These are phyloP conservation scores for Brassica carinata DNA, from an alignment of 345 rosid genomes.

Conservation along the genomic window DNA sequence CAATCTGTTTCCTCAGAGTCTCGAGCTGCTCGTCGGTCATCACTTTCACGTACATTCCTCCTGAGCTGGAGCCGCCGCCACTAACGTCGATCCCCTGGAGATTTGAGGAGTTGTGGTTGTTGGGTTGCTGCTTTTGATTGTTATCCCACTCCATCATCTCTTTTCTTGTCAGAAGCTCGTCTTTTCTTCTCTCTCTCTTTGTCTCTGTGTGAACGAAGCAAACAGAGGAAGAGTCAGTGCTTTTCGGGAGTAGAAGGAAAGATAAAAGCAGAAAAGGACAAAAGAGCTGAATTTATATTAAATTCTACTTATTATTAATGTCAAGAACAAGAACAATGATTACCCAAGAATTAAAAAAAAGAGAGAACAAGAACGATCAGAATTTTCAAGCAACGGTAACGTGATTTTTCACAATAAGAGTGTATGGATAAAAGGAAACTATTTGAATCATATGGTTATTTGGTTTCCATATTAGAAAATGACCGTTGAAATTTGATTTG, in stretches of 20 bases:
- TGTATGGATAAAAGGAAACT: conserved; percentile 10
- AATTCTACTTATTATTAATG: neutral
- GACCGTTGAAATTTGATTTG: conserved; percentile 20
- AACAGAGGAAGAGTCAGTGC: conserved; percentile 43
- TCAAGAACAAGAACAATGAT: neutral
- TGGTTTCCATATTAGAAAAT: neutral
- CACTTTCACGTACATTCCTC: conserved; percentile 77
- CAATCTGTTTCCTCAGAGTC: conserved; percentile 90
- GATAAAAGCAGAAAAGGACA: conserved; percentile 42
- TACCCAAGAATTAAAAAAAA: no score
- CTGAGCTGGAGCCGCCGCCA: conserved; percentile 38
- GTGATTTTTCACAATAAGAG: conserved; percentile 11
- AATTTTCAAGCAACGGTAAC: conserved; percentile 2
- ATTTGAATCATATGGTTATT: conserved; percentile 11
- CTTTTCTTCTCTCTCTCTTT: neutral
- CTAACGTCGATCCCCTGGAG: conserved; percentile 37
- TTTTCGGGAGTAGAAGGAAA: conserved; percentile 43
- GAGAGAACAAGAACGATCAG: neutral
- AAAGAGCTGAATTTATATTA: conserved; percentile 18
- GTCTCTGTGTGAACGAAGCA: conserved; percentile 37
- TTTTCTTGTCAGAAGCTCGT: conserved; percentile 16
- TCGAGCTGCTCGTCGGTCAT: conserved; percentile 98
- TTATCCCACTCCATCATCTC: conserved; percentile 62
- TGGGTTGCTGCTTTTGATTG: conserved; percentile 36
- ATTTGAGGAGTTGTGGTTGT: conserved; percentile 38